Evolutionary conservation across 2,329 filamentous ascomycete genomes (phyloP).

Genomic region (Trichoderma gracile): DNA sequence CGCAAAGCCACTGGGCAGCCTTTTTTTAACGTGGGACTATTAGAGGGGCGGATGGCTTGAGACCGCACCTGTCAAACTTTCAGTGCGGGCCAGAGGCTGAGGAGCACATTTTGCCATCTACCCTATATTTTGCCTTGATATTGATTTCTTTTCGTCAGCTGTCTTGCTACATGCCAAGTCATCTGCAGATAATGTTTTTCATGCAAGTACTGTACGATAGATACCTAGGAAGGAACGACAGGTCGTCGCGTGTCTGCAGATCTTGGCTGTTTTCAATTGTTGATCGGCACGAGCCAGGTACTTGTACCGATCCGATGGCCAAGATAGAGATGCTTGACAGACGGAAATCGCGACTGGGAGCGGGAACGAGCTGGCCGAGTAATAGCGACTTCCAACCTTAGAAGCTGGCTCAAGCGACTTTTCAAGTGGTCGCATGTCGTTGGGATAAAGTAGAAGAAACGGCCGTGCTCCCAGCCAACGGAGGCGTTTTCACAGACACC

Average conservation of each 20-base stretch:
- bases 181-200: not conserved
- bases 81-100: not conserved
- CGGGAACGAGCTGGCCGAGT: not conserved
- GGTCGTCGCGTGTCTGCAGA: not conserved
- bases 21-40: constrained; percentile 1
- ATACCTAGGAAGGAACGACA: too few species aligned
- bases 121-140: not conserved
- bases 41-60: constrained; percentile 4
- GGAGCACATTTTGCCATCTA: not conserved
- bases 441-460: not conserved
- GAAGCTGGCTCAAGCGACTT: not conserved
- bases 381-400: too few species aligned
- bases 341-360: not conserved
- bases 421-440: not conserved
- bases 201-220: too few species aligned
- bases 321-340: not conserved
- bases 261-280: not conserved
- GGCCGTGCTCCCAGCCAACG: not conserved
- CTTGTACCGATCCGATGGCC: not conserved
- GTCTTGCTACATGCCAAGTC: not conserved
- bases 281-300: constrained; percentile 7
- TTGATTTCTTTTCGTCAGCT: not conserved
- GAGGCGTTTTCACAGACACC: too few species aligned
- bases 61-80: not conserved
- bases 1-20: not conserved